phyloP scores from a whole-genome alignment of 164 flowering plant genomes.

The Berberis vulgaris region DNA sequence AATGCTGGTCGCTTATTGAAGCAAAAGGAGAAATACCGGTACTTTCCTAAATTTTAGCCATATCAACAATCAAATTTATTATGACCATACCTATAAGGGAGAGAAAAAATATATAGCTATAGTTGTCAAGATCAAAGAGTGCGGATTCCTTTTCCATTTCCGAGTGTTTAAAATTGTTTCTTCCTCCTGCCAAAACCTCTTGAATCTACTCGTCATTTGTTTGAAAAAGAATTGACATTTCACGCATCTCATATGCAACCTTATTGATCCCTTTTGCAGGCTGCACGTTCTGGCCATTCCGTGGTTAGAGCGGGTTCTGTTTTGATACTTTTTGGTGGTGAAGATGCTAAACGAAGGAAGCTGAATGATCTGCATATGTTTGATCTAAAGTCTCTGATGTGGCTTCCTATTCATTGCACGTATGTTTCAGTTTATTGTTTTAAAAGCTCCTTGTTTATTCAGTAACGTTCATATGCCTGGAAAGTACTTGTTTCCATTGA shows the following conservation, averaged over 20 bases:
- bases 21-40: constrained; percentile 97
- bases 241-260: no score
- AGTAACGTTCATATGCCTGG: no score
- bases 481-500: no score
- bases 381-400: constrained; percentile 85
- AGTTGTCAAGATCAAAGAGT: no score
- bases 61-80: neutral
- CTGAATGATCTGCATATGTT: constrained; percentile 97
- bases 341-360: constrained; percentile 76
- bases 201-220: neutral
- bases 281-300: constrained; percentile 86
- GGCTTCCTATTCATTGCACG: constrained; percentile 99
- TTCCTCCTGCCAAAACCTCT: no score
- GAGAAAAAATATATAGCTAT: no score
- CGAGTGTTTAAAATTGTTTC: no score
- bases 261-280: constrained; percentile 31
- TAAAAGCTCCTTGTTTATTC: no score
- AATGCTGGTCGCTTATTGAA: constrained; percentile 91
- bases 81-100: no score
- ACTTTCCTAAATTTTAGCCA: constrained; percentile 14
- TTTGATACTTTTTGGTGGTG: constrained; percentile 93
- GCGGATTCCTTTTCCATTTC: no score
- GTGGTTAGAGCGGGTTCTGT: constrained; percentile 74
- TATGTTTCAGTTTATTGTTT: constrained; percentile 4
- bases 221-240: no score